A percentile compares a stretch with the other conserved stretches of the same genome.
These are phyloP conservation scores for Phaffomyces antillensis DNA, from an alignment of 805 yeast species.

Conservation along the genomic window DNA sequence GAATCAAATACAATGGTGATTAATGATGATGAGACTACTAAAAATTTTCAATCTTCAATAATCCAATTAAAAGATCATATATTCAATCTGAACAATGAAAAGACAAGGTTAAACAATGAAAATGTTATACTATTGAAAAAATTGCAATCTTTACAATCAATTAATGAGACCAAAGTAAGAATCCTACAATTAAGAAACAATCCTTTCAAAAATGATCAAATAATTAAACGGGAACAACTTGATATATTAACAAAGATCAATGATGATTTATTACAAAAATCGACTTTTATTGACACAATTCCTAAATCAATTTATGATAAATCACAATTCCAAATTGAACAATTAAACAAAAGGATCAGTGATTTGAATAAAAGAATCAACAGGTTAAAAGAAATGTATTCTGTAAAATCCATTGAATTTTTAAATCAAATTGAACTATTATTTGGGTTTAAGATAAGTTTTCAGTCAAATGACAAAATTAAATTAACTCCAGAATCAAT, in stretches of 20 bases:
- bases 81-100: constrained; percentile 28
- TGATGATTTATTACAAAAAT: constrained; percentile 35
- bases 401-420: constrained; percentile 64
- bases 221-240: constrained; percentile 46
- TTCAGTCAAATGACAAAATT: constrained; percentile 48
- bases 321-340: constrained; percentile 44
- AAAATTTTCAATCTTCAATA: constrained; percentile 23
- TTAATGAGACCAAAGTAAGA: constrained; percentile 35
- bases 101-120: constrained; percentile 31
- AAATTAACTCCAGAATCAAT: constrained; percentile 44
- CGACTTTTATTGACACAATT: constrained; percentile 27
- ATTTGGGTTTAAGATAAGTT: constrained; percentile 70
- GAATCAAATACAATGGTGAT: constrained; percentile 24
- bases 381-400: constrained; percentile 49
- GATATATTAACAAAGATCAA: constrained; percentile 53
- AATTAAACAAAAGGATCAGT: constrained; percentile 39
- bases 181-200: constrained; percentile 59
- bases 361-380: constrained; percentile 43
- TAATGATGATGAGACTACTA: constrained; percentile 15
- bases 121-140: constrained; percentile 31
- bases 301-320: constrained; percentile 63
- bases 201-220: constrained; percentile 57
- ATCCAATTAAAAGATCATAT: constrained; percentile 35
- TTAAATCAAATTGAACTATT: constrained; percentile 58
- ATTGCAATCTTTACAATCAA: constrained; percentile 25